A percentile compares a stretch with the other conserved stretches of the same genome.
Conservation (phyloP, 2,329 filamentous ascomycete genomes). For the Claviceps digitariae region DNA sequence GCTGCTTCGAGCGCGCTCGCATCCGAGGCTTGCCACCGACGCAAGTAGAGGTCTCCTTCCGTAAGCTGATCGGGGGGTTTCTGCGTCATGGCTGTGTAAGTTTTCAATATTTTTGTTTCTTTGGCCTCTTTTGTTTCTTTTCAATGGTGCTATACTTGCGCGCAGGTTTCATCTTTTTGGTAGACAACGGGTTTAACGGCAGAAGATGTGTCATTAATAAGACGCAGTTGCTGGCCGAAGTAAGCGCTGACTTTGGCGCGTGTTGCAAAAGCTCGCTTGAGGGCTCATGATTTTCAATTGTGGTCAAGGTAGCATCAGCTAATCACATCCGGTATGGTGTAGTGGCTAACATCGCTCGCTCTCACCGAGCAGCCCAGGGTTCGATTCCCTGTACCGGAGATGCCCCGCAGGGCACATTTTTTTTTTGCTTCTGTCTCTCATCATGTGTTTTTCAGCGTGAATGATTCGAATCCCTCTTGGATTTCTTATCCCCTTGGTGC, state of each 20-base stretch:
- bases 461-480: no score
- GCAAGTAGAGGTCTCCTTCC: conserved; percentile 6
- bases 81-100: not conserved
- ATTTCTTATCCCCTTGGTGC: no score
- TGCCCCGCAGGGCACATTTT: not conserved
- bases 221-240: no score
- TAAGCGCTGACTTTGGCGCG: no score
- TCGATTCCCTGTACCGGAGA: conserved; percentile 23
- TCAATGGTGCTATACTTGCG: not conserved
- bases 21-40: conserved; percentile 8
- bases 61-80: conserved; percentile 6
- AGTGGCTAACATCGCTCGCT: conserved; percentile 25
- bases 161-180: no score
- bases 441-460: no score
- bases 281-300: no score
- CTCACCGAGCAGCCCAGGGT: conserved; percentile 24
- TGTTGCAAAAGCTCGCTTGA: no score
- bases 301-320: not conserved
- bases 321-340: conserved; percentile 19
- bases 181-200: no score
- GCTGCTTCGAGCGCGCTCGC: conserved; percentile 3
- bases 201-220: no score
- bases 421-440: not conserved
- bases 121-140: not conserved
- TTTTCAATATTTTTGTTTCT: not conserved